Evolutionary conservation across 371 early-diverging fungal species (phyloP).

Genomic region (Lichtheimia hyalospora): DNA sequence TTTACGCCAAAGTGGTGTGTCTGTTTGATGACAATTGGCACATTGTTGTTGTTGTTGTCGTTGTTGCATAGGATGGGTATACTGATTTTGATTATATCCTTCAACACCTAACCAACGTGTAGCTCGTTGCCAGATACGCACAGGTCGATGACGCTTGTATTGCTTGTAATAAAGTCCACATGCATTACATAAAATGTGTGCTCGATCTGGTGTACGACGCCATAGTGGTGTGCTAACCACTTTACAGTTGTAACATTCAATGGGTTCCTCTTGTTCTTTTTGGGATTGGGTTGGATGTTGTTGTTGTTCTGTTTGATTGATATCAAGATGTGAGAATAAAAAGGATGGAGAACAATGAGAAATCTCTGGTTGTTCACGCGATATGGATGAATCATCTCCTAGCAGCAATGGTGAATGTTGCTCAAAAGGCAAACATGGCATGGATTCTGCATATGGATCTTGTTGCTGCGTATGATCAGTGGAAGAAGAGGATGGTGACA

Average conservation of each 20-base stretch:
- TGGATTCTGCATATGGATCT: too few relatives aligned
- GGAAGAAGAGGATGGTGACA: too few relatives aligned
- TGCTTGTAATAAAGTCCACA: slow-evolving; percentile 81
- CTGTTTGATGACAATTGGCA: slow-evolving; percentile 84
- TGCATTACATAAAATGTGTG: slow-evolving; percentile 80
- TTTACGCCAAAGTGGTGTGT: slow-evolving; percentile 95
- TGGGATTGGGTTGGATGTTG: too few relatives aligned
- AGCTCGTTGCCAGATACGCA: slow-evolving; percentile 56
- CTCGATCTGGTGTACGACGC: slow-evolving; percentile 76
- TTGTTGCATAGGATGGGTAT: slow-evolving; percentile 3
- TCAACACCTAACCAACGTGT: slow-evolving; percentile 13
- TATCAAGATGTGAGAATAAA: too few relatives aligned
- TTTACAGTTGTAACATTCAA: slow-evolving; percentile 78
- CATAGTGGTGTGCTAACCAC: slow-evolving; percentile 80
- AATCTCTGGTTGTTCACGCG: too few relatives aligned
- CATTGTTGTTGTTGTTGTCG: slow-evolving; percentile 41
- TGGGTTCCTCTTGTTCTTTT: too few relatives aligned
- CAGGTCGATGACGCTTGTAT: slow-evolving; percentile 68
- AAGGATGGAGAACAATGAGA: too few relatives aligned
- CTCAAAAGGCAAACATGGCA: too few relatives aligned
- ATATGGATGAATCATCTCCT: too few relatives aligned
- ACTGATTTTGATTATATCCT: slow-evolving; percentile 2
- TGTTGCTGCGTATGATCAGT: too few relatives aligned
- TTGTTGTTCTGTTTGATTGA: too few relatives aligned
- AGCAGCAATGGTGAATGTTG: too few relatives aligned